Evolutionary conservation across 2,329 filamentous ascomycete species (phyloP).

Genomic region (Trichoderma citrinoviride): DNA sequence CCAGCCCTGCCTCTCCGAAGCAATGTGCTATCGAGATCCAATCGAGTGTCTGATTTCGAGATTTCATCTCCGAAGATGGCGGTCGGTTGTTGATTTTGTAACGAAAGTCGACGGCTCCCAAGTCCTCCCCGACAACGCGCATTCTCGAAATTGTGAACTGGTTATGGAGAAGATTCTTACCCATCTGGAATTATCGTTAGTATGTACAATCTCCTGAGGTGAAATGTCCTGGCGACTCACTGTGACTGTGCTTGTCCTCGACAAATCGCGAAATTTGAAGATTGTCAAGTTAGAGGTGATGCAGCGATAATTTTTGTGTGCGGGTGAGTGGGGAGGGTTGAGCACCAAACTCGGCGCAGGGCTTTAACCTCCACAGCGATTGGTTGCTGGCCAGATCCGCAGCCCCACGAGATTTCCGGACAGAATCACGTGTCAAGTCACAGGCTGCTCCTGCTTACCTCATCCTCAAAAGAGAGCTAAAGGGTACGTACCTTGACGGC

Average conservation of each 20-base stretch:
- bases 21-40: background rate
- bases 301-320: slow-evolving; percentile 45
- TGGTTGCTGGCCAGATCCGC: slow-evolving; percentile 26
- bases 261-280: slow-evolving; percentile 43
- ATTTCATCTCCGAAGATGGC: background rate
- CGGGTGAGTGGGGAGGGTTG: slow-evolving; percentile 41
- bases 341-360: slow-evolving; percentile 35
- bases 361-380: slow-evolving; percentile 39
- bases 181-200: slow-evolving; percentile 54
- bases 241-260: slow-evolving; percentile 49
- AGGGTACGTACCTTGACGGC: slow-evolving; percentile 22
- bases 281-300: slow-evolving; percentile 40
- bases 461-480: background rate
- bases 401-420: slow-evolving; percentile 21
- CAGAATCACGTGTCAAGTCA: slow-evolving; percentile 28
- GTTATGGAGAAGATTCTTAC: slow-evolving; percentile 46
- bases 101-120: background rate
- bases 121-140: slow-evolving; percentile 21
- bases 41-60: slow-evolving; percentile 4
- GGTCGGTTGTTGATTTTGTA: background rate
- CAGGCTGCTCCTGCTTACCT: background rate
- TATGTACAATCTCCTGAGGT: slow-evolving; percentile 34
- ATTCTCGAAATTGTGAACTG: slow-evolving; percentile 9
- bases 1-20: background rate
- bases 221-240: slow-evolving; percentile 44